Base-by-base conservation (phyloP, 306 rosid species). In the Datisca glomerata region DNA sequence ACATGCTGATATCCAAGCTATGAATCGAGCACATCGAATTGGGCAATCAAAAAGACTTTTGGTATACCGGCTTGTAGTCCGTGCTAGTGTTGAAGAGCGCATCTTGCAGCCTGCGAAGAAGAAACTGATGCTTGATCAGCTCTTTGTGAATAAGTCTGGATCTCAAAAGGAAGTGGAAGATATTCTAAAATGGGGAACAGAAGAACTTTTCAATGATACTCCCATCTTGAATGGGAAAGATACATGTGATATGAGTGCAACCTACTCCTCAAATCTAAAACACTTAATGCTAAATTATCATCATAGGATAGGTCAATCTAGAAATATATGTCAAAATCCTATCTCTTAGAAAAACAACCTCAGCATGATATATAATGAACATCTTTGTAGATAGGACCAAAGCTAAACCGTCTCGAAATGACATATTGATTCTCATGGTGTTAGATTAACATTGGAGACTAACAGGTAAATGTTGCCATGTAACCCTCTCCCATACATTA, bases 11-110 rank as follows among this genome's bases (percentile, higher is more conserved):
- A 91, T 91, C 65, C 98, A 91, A 66, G 98, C 98, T 48, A 91
- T 91, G 98, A 91, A 91, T 65, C 92, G 98, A 24, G 98, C 98
- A 31, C 98, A 91, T 67, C 87, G 98, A 63, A 91, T 91, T 67
- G 98, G 98, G 45, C 98, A 91, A 58, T 91, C 98, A 51, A 91
- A 91, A 9, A 85, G 96, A 58, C 98, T 91, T 55, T 51, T 91
- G 70, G 98, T 91, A 22, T 91, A 91, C 61, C 78, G 98, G 53
- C 98, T 91, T 54, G 96, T 91, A 47, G 98, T 91, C 59, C 96
- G 94, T 56, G 98, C 98, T 40, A 91, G 98, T 28, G 98, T 91
- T 29, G 98, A 91, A 78, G 98, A 91, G 68, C 96, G 98, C 33
- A 91, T 91, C 64, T 80, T 91, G 94, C 95, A 84, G 77, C 98